A percentile compares a stretch with the other conserved stretches of the same genome.
Evolutionary conservation across 345 rosid genomes (phyloP).

Genomic region (Bruguiera gymnorhiza): DNA sequence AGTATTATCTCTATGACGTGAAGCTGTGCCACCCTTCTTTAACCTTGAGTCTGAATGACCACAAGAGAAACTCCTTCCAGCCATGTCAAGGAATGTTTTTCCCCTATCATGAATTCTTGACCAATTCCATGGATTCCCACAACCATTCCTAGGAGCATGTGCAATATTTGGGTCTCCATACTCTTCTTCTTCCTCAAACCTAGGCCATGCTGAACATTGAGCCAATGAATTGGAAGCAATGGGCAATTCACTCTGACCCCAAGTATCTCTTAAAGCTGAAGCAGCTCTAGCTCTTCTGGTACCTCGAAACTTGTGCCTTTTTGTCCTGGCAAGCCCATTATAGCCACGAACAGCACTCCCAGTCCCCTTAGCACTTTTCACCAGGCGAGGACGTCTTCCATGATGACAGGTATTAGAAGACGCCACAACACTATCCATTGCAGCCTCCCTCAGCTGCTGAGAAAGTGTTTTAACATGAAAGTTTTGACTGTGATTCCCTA

Average conservation of each 20-base stretch:
- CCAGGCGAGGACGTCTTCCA: constrained; percentile 31
- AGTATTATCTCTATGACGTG: constrained; percentile 49
- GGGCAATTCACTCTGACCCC: constrained; percentile 64
- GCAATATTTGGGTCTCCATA: constrained; percentile 47
- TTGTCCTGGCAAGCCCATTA: constrained; percentile 42
- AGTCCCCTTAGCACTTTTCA: constrained; percentile 31
- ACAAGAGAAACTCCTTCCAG: constrained; percentile 94
- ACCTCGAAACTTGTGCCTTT: constrained; percentile 64
- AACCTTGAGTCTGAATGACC: constrained; percentile 72
- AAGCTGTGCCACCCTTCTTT: constrained; percentile 48
- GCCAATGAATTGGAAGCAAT: constrained; percentile 71
- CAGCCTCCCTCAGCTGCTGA: constrained; percentile 61
- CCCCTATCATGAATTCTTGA: constrained; percentile 93
- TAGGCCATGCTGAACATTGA: constrained; percentile 39
- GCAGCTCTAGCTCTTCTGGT: constrained; percentile 48
- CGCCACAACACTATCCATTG: constrained; percentile 59
- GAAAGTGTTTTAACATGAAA: constrained; percentile 54
- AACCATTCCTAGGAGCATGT: constrained; percentile 72
- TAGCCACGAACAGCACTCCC: constrained; percentile 36
- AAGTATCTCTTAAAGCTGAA: constrained; percentile 44
- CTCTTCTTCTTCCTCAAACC: constrained; percentile 45
- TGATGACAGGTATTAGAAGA: constrained; percentile 54
- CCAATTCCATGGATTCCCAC: constrained; percentile 98
- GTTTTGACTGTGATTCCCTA: constrained; percentile 52
- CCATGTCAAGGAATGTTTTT: constrained; percentile 74